A percentile compares a stretch with the other conserved stretches of the same genome.
Conservation (phyloP, 106 monocot species). For the Cymbidium sinense region DNA sequence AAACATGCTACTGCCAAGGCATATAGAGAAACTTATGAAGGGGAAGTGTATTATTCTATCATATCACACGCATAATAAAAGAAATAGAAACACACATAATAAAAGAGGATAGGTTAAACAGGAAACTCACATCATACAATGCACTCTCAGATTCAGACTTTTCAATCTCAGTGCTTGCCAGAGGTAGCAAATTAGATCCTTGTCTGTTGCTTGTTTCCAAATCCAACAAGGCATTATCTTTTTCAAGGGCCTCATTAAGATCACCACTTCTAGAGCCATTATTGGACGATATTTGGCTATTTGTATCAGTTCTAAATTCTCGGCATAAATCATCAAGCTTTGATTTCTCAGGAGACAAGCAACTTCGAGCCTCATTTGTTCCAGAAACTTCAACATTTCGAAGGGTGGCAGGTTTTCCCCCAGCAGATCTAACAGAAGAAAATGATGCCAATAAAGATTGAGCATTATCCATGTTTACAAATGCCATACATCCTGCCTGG, state of each 20-base stretch:
- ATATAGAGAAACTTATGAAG: too few species aligned
- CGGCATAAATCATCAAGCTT: conserved; percentile 1
- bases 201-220: too few species aligned
- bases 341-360: conserved; percentile 7
- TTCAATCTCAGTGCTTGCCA: conserved; percentile 13
- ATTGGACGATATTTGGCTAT: not conserved
- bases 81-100: too few species aligned
- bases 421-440: too few species aligned
- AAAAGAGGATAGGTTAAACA: not conserved
- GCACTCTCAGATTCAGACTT: conserved; percentile 23
- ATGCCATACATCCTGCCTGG: too few species aligned
- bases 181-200: conserved; percentile 5
- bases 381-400: conserved; percentile 11
- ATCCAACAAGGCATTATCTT: conserved; percentile 3
- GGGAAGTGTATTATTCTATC: too few species aligned
- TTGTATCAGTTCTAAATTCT: too few species aligned
- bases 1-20: too few species aligned
- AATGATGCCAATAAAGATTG: too few species aligned
- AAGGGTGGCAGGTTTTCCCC: not conserved
- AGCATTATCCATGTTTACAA: too few species aligned
- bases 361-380: conserved; percentile 3
- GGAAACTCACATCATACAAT: conserved; percentile 34
- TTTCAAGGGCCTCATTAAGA: not conserved
- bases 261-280: not conserved
- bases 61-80: too few species aligned